phyloP scores from a whole-genome alignment of 441 rosid species.

The Euphorbia corollata region DNA sequence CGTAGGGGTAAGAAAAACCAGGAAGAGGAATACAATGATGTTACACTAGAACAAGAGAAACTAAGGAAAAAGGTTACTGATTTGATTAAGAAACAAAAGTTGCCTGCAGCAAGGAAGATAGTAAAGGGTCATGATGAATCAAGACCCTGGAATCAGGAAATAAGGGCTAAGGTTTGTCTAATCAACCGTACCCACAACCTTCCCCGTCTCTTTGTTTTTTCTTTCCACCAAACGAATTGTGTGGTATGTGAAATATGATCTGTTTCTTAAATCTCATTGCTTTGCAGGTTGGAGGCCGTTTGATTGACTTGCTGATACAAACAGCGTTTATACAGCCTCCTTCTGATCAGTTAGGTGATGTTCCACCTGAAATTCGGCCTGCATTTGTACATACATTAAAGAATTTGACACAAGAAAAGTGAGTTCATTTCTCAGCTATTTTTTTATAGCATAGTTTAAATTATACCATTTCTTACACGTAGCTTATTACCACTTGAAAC shows the following conservation, averaged over 20 bases:
- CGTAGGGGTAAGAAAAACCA: conserved; percentile 28
- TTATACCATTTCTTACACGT: conserved; percentile 9
- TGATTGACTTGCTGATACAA: conserved; percentile 66
- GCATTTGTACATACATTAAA: conserved; percentile 68
- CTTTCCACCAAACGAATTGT: conserved; percentile 7
- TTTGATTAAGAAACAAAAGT: conserved; percentile 71
- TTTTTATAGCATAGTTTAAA: conserved; percentile 9
- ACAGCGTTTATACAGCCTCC: conserved; percentile 87
- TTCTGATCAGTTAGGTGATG: conserved; percentile 47
- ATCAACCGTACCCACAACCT: conserved; percentile 4
- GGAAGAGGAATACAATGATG: conserved; percentile 36
- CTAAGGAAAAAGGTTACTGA: conserved; percentile 58
- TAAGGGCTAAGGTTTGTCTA: conserved; percentile 66
- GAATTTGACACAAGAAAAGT: conserved; percentile 51
- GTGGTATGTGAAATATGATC: conserved; percentile 18
- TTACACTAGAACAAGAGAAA: conserved; percentile 41
- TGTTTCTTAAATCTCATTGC: conserved; percentile 14
- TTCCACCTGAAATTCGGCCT: conserved; percentile 78
- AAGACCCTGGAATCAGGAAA: conserved; percentile 68
- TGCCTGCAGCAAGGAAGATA: conserved; percentile 62
- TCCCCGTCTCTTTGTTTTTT: not conserved
- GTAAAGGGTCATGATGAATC: conserved; percentile 61
- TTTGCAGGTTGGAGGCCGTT: conserved; percentile 78
- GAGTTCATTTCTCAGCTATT: conserved; percentile 24
- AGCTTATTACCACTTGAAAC: conserved; percentile 14